phyloP scores from a whole-genome alignment of 1,139 yeast genomes.

The Meyerozyma carpophila region DNA sequence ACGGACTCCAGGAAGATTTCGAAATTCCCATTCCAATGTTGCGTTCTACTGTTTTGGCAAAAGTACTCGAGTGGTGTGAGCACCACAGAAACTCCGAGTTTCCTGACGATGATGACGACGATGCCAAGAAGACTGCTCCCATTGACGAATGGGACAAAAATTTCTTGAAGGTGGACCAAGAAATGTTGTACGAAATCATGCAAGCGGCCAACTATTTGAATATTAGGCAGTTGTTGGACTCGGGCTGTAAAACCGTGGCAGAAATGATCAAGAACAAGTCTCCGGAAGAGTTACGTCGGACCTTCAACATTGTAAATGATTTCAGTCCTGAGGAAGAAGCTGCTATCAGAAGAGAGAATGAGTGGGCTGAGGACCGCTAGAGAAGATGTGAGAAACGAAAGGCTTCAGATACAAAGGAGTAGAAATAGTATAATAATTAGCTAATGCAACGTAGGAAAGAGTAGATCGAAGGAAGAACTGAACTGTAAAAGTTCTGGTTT shows the following conservation, averaged over 20 bases:
- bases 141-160: slow-evolving; percentile 96
- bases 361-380: slow-evolving; percentile 97
- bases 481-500: no score
- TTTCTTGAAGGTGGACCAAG: slow-evolving; percentile 94
- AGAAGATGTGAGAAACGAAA: neutral
- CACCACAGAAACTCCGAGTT: slow-evolving; percentile 85
- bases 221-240: slow-evolving; percentile 86
- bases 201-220: slow-evolving; percentile 94
- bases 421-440: no score
- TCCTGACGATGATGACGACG: slow-evolving; percentile 75
- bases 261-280: slow-evolving; percentile 96
- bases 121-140: slow-evolving; percentile 71
- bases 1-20: slow-evolving; percentile 56
- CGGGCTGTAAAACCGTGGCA: slow-evolving; percentile 96
- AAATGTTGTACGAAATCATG: slow-evolving; percentile 95
- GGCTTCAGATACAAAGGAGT: no score
- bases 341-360: slow-evolving; percentile 94
- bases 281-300: slow-evolving; percentile 94
- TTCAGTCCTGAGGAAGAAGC: slow-evolving; percentile 98
- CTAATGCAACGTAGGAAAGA: neutral
- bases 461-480: neutral
- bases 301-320: slow-evolving; percentile 93
- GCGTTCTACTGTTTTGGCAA: slow-evolving; percentile 77
- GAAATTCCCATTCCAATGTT: slow-evolving; percentile 94
- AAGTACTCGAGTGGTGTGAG: slow-evolving; percentile 95